Evolutionary conservation across 495 filamentous ascomycete genomes (phyloP), one percentile per base, ranked within the genome.

Genomic region (Trypethelium eluteriae): DNA sequence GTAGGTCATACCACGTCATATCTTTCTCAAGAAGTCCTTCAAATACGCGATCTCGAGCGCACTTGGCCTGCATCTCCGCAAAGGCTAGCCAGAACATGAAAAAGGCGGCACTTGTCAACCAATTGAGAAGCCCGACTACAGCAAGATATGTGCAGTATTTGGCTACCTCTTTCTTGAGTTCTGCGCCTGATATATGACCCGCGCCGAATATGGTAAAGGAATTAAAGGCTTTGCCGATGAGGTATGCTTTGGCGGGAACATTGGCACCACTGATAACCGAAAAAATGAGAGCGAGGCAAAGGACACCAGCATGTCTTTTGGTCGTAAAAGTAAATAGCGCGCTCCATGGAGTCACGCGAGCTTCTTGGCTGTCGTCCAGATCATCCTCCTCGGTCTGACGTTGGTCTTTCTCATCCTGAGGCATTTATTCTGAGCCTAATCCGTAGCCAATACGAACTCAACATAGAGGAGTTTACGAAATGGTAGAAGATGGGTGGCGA

Each of bases 1-100:
- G 79, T 49, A 79, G 78, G 73, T 98, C 92, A 70, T 90, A 98
- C 92, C 93, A 98, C 63, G 80, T 81, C 66, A 95, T 82, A 38
- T 93, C 85, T 73, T 88, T 92, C 16, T 79, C 72, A 32, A 95
- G 70, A 18, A 98, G 75, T 2, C 82, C 83, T 1, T 76, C 70
- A 70, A 96, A 96, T 2, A 96, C 72, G 36, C 72, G 79, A 38
- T 81, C 78, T 36, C 91, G 84, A 34, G 85, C 86, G 32, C 75
- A 80, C 47, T 82, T 84, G 3, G 86, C 91, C 68, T 96, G 91
- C 9, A 92, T 72, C 75, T 96, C 93, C 36, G 92, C 89, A 71
- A 91, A 92, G 0, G 83, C 71, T 50, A 92, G 75, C 85, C 93
- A 96, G 3, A 81, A 67, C 12, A 81, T 79, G 69, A 88, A 86